Evolutionary conservation across 805 yeast genomes (phyloP).

Genomic region (Starmerella tilneyi): DNA sequence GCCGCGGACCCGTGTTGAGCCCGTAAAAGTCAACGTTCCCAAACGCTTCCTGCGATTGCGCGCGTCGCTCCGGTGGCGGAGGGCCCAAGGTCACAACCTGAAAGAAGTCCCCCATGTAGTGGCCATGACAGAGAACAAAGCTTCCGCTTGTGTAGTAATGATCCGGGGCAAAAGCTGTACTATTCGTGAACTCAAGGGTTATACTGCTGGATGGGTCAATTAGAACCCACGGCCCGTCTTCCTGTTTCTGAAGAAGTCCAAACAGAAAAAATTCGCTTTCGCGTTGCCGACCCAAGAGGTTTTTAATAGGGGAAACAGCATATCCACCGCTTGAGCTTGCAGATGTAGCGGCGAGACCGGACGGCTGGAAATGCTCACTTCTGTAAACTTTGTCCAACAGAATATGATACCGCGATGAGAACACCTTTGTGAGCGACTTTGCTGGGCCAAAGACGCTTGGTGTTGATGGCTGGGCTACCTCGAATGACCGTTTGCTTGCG

Average conservation of each 20-base stretch:
- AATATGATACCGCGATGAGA: conserved; percentile 46
- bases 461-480: conserved; percentile 21
- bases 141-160: conserved; percentile 63
- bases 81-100: conserved; percentile 69
- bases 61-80: conserved; percentile 79
- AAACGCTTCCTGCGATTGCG: conserved; percentile 51
- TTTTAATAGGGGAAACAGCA: conserved; percentile 62
- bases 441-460: conserved; percentile 16
- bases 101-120: conserved; percentile 52
- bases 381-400: conserved; percentile 62
- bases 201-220: conserved; percentile 76
- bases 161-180: conserved; percentile 52
- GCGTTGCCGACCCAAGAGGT: conserved; percentile 76
- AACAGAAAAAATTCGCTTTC: conserved; percentile 54
- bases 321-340: conserved; percentile 7
- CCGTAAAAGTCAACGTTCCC: conserved; percentile 70
- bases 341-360: conserved; percentile 15
- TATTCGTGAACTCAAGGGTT: conserved; percentile 46
- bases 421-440: conserved; percentile 24
- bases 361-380: conserved; percentile 57
- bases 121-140: conserved; percentile 74
- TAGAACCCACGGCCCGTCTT: conserved; percentile 48
- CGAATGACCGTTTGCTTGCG: conserved; percentile 48
- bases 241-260: conserved; percentile 51
- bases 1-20: conserved; percentile 30